Percentiles rank a stretch among this genome's conserved stretches.
Conservation (phyloP, 805 yeast species). For the Candida silvatica region DNA sequence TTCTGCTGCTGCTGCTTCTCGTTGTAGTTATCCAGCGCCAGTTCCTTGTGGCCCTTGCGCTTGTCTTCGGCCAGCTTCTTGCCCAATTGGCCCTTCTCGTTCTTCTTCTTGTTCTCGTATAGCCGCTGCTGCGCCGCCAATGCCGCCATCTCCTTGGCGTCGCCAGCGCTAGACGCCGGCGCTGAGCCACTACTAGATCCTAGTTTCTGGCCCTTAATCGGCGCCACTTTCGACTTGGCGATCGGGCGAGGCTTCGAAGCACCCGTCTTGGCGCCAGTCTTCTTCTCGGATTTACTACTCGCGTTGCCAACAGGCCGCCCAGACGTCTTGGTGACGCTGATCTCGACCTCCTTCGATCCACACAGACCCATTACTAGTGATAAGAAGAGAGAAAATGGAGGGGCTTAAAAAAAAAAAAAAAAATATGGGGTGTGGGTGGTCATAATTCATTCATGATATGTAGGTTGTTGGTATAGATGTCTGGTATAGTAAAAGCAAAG, state of each 20-base stretch:
- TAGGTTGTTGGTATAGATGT: no score
- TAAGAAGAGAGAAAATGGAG: not conserved
- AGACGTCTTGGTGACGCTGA: no score
- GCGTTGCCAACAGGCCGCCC: not conserved
- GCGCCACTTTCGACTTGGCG: not conserved
- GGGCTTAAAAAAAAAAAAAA: no score
- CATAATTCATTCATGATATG: no score
- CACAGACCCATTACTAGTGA: slow-evolving; percentile 16
- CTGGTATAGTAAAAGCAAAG: no score
- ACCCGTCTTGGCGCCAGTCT: not conserved
- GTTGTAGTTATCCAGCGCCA: slow-evolving; percentile 15
- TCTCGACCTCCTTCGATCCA: slow-evolving; percentile 16
- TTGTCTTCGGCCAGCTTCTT: slow-evolving; percentile 16
- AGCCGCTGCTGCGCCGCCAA: slow-evolving; percentile 20
- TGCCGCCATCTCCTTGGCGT: slow-evolving; percentile 21
- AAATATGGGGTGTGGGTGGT: no score
- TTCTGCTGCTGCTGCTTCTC: slow-evolving; percentile 7
- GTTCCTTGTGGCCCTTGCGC: slow-evolving; percentile 17
- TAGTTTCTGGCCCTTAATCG: slow-evolving; percentile 9
- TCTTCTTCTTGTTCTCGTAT: slow-evolving; percentile 9
- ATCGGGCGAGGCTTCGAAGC: not conserved
- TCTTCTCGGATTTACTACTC: not conserved
- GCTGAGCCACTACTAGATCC: slow-evolving; percentile 6
- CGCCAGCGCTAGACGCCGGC: slow-evolving; percentile 3
- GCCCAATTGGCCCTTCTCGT: slow-evolving; percentile 19